A percentile compares a stretch with the other conserved stretches of the same genome.
Evolutionary conservation across 768 basidiomycete genomes (phyloP).

Genomic region (Rhodotorula diobovata): DNA sequence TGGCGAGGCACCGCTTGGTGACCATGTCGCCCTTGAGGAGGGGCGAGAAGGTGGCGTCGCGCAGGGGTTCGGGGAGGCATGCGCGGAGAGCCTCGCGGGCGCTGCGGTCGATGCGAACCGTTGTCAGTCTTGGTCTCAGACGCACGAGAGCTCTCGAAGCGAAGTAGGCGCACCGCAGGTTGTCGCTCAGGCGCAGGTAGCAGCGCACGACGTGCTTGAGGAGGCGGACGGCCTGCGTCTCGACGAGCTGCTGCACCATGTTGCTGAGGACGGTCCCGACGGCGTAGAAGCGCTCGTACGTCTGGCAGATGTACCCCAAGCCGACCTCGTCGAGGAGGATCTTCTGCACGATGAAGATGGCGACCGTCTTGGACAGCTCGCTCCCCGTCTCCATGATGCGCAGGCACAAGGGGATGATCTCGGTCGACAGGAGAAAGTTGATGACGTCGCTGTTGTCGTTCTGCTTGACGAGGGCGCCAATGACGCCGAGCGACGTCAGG

Average conservation of each 20-base stretch:
- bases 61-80: slow-evolving; percentile 88
- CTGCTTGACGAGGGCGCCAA: slow-evolving; percentile 99
- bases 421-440: slow-evolving; percentile 96
- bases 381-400: slow-evolving; percentile 99
- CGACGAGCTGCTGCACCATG: slow-evolving; percentile 97
- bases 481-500: slow-evolving; percentile 98
- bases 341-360: slow-evolving; percentile 99
- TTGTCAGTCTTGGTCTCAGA: not conserved
- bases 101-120: slow-evolving; percentile 50
- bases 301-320: slow-evolving; percentile 97
- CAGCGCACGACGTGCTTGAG: slow-evolving; percentile 98
- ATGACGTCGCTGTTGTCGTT: slow-evolving; percentile 99
- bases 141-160: too few species aligned
- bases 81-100: slow-evolving; percentile 92
- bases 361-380: slow-evolving; percentile 96
- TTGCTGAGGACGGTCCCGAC: slow-evolving; percentile 97
- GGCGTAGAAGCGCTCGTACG: slow-evolving; percentile 99
- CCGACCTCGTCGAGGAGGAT: slow-evolving; percentile 91
- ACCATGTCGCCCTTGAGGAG: slow-evolving; percentile 98
- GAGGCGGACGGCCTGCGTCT: slow-evolving; percentile 91
- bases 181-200: slow-evolving; percentile 92
- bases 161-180: slow-evolving; percentile 64
- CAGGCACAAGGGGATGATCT: slow-evolving; percentile 98
- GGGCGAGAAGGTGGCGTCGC: slow-evolving; percentile 85
- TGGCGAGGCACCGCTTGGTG: slow-evolving; percentile 87